phyloP scores from a whole-genome alignment of 1,139 yeast species.

The Pichia sp. region DNA sequence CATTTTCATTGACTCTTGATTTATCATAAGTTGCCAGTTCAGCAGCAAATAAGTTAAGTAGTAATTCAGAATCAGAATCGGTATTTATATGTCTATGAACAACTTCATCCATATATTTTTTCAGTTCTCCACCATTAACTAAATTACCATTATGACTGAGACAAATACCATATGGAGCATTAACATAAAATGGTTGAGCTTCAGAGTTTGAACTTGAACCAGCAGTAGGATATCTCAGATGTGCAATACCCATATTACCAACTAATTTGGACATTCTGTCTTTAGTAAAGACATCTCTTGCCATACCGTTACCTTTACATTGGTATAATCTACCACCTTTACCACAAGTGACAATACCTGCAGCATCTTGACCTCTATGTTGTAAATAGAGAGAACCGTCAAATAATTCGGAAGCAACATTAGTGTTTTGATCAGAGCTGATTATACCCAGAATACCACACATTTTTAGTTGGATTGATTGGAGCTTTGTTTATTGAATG shows the following conservation, averaged over 20 bases:
- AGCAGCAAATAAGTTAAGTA: slow-evolving; percentile 84
- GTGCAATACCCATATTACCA: slow-evolving; percentile 95
- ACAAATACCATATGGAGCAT: slow-evolving; percentile 90
- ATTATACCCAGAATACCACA: slow-evolving; percentile 94
- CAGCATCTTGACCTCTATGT: slow-evolving; percentile 99
- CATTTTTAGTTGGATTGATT: slow-evolving; percentile 38
- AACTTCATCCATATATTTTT: slow-evolving; percentile 77
- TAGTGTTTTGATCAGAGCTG: slow-evolving; percentile 63
- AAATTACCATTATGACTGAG: slow-evolving; percentile 92
- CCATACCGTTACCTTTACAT: slow-evolving; percentile 99
- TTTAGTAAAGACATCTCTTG: slow-evolving; percentile 91
- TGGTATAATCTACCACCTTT: slow-evolving; percentile 89
- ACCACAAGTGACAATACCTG: slow-evolving; percentile 98
- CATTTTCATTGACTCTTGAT: slow-evolving; percentile 86
- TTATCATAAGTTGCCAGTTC: slow-evolving; percentile 89
- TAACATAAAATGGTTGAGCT: slow-evolving; percentile 98
- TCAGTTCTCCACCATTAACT: slow-evolving; percentile 76
- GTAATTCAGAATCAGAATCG: slow-evolving; percentile 88
- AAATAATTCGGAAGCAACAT: slow-evolving; percentile 82
- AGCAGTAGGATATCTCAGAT: slow-evolving; percentile 94
- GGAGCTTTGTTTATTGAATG: background rate
- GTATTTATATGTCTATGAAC: slow-evolving; percentile 97
- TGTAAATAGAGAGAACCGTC: slow-evolving; percentile 93
- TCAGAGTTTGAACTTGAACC: slow-evolving; percentile 96
- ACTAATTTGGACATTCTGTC: slow-evolving; percentile 68